phyloP scores from a whole-genome alignment of 441 rosid genomes.

The Erysimum pusillum region DNA sequence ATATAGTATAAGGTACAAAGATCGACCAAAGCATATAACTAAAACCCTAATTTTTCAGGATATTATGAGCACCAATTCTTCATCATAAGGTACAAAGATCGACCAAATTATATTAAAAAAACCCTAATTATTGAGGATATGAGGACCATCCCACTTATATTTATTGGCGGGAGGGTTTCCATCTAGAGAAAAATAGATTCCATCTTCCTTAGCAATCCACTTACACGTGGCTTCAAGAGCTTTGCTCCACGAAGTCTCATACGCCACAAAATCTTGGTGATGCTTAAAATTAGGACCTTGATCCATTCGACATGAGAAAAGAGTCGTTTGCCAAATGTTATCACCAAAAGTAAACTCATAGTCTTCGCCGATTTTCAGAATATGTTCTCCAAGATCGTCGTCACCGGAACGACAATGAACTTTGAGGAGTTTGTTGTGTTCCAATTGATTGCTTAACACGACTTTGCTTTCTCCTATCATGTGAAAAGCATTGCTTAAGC shows the following conservation, averaged over 20 bases:
- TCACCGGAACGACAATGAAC: constrained; percentile 19
- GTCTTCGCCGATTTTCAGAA: constrained; percentile 21
- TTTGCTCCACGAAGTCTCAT: constrained; percentile 36
- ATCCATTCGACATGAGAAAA: constrained; percentile 19
- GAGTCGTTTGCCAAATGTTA: constrained; percentile 14
- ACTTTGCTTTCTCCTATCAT: constrained; percentile 36
- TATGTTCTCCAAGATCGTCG: constrained; percentile 23
- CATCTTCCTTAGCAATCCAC: constrained; percentile 41
- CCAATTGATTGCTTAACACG: constrained; percentile 28
- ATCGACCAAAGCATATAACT: background rate
- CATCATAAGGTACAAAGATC: background rate
- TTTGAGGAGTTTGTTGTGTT: constrained; percentile 43
- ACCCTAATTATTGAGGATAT: background rate
- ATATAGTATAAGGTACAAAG: background rate
- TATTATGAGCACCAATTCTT: background rate
- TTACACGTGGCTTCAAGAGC: background rate
- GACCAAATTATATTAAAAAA: background rate
- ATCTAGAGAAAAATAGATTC: constrained; percentile 37
- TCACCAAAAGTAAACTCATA: constrained; percentile 33
- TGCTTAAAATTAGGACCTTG: constrained; percentile 41
- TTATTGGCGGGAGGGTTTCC: constrained; percentile 18
- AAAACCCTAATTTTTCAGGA: background rate
- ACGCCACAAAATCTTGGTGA: constrained; percentile 34
- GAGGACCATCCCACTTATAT: constrained; percentile 38
- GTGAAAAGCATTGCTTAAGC: constrained; percentile 27